These are phyloP conservation scores for Penicillium corylophilum DNA, from an alignment of 2,329 filamentous ascomycete genomes.

Conservation along the genomic window DNA sequence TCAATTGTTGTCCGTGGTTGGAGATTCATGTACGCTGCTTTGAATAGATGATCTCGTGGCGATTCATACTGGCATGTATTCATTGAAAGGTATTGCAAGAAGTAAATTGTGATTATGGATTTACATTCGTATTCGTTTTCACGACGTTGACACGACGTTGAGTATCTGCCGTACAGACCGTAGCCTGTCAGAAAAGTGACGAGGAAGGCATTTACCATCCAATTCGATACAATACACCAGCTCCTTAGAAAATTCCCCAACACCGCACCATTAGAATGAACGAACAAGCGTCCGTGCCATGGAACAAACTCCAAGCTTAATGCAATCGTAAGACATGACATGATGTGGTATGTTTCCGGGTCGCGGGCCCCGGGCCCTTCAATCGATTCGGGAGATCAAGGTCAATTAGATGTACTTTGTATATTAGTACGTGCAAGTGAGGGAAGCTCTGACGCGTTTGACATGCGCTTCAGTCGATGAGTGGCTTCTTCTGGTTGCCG, in stretches of 20 bases:
- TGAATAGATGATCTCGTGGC: not conserved
- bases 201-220: conserved; percentile 1
- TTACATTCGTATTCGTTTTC: conserved; percentile 1
- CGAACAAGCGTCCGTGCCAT: conserved; percentile 29
- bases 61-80: not conserved
- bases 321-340: conserved; percentile 39
- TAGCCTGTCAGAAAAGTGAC: not conserved
- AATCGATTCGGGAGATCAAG: not conserved
- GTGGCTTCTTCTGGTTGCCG: conserved; percentile 60
- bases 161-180: not conserved
- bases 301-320: conserved; percentile 36
- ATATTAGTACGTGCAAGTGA: not conserved
- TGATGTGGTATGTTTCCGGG: conserved; percentile 10
- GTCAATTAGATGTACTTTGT: not conserved
- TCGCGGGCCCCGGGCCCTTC: not conserved
- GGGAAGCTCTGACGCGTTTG: not conserved
- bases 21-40: not conserved
- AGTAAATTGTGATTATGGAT: not conserved
- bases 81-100: not conserved
- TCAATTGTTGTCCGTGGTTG: not conserved
- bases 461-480: conserved; percentile 59
- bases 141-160: too few species aligned
- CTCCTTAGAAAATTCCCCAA: conserved; percentile 8
- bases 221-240: conserved; percentile 15
- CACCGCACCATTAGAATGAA: conserved; percentile 23